A percentile compares a stretch with the other conserved stretches of the same genome.
Evolutionary conservation across 805 yeast species (phyloP).

Genomic region (Dipodascopsis tothii): DNA sequence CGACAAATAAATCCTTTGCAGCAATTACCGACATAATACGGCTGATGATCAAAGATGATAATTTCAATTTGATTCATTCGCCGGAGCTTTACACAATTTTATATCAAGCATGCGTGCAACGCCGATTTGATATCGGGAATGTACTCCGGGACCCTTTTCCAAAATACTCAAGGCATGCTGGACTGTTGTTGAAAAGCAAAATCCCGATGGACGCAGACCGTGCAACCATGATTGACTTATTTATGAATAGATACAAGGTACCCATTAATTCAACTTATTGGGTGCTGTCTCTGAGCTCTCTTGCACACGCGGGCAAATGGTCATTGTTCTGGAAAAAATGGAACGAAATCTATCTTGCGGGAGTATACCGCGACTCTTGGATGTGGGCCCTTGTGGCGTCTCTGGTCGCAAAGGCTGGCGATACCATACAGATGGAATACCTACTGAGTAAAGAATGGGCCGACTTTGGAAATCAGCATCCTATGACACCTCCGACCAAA

Average conservation of each 20-base stretch:
- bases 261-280: slow-evolving; percentile 16
- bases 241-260: slow-evolving; percentile 10
- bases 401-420: slow-evolving; percentile 29
- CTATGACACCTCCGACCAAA: not conserved
- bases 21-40: slow-evolving; percentile 6
- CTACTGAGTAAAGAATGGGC: slow-evolving; percentile 10
- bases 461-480: slow-evolving; percentile 2
- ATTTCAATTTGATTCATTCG: not conserved
- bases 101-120: slow-evolving; percentile 22
- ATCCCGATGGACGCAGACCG: slow-evolving; percentile 5
- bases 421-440: slow-evolving; percentile 11
- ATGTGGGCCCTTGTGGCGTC: slow-evolving; percentile 25
- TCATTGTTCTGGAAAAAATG: slow-evolving; percentile 30
- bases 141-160: slow-evolving; percentile 1
- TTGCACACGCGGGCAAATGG: slow-evolving; percentile 27
- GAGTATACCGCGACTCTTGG: slow-evolving; percentile 19
- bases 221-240: slow-evolving; percentile 7
- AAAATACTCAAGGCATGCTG: not conserved
- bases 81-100: slow-evolving; percentile 1
- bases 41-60: slow-evolving; percentile 5
- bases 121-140: slow-evolving; percentile 4
- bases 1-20: slow-evolving; percentile 16
- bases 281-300: slow-evolving; percentile 26
- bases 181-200: no score
- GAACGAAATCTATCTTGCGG: slow-evolving; percentile 15